These are phyloP conservation scores for Rhizodiscina lignyota DNA, from an alignment of 495 filamentous ascomycete genomes.

Conservation along the genomic window DNA sequence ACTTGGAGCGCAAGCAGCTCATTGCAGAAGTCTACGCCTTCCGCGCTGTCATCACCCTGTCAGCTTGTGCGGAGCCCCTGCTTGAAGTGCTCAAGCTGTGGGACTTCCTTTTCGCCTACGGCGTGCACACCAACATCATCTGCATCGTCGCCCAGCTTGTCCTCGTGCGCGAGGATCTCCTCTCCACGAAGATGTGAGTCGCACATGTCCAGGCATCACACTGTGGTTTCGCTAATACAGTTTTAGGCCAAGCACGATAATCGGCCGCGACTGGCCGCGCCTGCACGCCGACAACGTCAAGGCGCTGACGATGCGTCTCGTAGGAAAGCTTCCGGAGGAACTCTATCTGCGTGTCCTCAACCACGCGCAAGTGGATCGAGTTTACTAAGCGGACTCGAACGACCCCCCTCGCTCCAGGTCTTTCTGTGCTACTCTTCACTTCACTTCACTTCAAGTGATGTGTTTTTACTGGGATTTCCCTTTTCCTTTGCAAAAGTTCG, in stretches of 20 bases:
- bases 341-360: slow-evolving; percentile 76
- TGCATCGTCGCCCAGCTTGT: slow-evolving; percentile 96
- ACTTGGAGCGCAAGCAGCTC: slow-evolving; percentile 72
- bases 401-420: neutral
- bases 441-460: neutral
- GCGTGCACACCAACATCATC: slow-evolving; percentile 81
- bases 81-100: slow-evolving; percentile 90
- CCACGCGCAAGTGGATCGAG: no score
- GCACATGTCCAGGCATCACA: slow-evolving; percentile 5
- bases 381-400: slow-evolving; percentile 37
- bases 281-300: slow-evolving; percentile 71
- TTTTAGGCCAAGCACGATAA: slow-evolving; percentile 77
- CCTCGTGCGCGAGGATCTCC: slow-evolving; percentile 66
- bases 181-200: slow-evolving; percentile 63
- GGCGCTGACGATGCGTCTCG: slow-evolving; percentile 56
- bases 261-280: slow-evolving; percentile 78
- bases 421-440: neutral
- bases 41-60: slow-evolving; percentile 83
- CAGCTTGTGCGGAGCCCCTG: slow-evolving; percentile 90
- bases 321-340: slow-evolving; percentile 72
- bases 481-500: neutral
- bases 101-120: slow-evolving; percentile 96
- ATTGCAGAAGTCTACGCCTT: slow-evolving; percentile 96
- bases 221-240: slow-evolving; percentile 2
- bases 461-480: neutral